phyloP scores from a whole-genome alignment of 169 alveolate species.

The Cryptosporidium tyzzeri region DNA sequence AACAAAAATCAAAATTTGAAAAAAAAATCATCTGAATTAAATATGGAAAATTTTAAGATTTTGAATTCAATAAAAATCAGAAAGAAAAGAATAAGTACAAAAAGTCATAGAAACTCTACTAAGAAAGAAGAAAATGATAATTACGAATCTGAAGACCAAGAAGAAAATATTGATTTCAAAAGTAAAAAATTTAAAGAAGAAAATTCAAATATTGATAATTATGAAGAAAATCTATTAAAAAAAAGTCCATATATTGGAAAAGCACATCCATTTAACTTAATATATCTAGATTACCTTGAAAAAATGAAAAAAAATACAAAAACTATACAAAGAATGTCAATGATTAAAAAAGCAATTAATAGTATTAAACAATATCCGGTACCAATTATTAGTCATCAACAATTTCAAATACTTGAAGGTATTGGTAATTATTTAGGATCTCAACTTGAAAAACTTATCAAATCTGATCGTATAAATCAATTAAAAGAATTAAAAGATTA shows the following conservation, averaged over 20 bases:
- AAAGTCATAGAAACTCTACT: not conserved
- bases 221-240: not conserved
- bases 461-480: not conserved
- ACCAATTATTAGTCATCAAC: constrained; percentile 42
- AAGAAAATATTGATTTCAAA: not conserved
- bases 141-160: not conserved
- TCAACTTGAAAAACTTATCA: constrained; percentile 14
- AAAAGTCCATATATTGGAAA: constrained; percentile 5
- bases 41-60: constrained; percentile 25
- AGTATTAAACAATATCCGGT: constrained; percentile 63
- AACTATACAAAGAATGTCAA: constrained; percentile 53
- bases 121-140: not conserved
- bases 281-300: constrained; percentile 52
- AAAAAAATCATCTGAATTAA: not conserved
- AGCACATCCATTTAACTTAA: constrained; percentile 57
- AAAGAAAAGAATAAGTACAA: not conserved
- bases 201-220: not conserved
- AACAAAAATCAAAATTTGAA: not conserved
- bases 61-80: constrained; percentile 12
- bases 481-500: constrained; percentile 12
- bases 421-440: constrained; percentile 65
- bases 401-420: constrained; percentile 58
- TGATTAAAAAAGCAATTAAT: constrained; percentile 56
- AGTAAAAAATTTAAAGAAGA: constrained; percentile 1
- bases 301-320: constrained; percentile 31